phyloP scores from a whole-genome alignment of 805 yeast genomes.

The Candida anglica region DNA sequence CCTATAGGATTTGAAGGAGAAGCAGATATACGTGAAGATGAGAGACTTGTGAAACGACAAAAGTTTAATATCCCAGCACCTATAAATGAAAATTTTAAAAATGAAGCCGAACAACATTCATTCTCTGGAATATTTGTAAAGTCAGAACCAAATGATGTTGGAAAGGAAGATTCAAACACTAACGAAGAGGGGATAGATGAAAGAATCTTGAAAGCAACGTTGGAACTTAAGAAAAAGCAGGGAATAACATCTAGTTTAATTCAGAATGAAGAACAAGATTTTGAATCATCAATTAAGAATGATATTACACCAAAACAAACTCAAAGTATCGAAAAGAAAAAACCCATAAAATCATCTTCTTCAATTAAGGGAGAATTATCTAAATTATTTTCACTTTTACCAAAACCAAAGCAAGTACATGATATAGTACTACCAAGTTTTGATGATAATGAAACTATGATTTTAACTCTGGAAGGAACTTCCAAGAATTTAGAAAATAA shows the following conservation, averaged over 20 bases:
- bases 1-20: conserved; percentile 19
- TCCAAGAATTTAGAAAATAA: background rate
- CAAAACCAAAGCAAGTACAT: conserved; percentile 34
- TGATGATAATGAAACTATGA: conserved; percentile 16
- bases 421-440: conserved; percentile 30
- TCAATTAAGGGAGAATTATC: too few relatives aligned
- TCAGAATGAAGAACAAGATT: too few relatives aligned
- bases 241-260: conserved; percentile 31
- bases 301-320: too few relatives aligned
- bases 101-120: conserved; percentile 32
- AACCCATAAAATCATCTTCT: too few relatives aligned
- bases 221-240: conserved; percentile 27
- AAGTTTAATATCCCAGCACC: conserved; percentile 25
- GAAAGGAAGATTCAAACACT: conserved; percentile 10
- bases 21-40: conserved; percentile 16
- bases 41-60: conserved; percentile 18
- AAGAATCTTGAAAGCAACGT: conserved; percentile 27
- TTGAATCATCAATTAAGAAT: too few relatives aligned
- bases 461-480: conserved; percentile 9
- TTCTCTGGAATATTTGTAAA: too few relatives aligned
- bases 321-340: too few relatives aligned
- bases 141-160: too few relatives aligned
- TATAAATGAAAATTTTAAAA: conserved; percentile 8
- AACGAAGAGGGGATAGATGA: conserved; percentile 23
- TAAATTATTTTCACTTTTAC: conserved; percentile 30